Base-by-base conservation (phyloP, 2,329 filamentous ascomycete species). In the Colletotrichum limetticola region DNA sequence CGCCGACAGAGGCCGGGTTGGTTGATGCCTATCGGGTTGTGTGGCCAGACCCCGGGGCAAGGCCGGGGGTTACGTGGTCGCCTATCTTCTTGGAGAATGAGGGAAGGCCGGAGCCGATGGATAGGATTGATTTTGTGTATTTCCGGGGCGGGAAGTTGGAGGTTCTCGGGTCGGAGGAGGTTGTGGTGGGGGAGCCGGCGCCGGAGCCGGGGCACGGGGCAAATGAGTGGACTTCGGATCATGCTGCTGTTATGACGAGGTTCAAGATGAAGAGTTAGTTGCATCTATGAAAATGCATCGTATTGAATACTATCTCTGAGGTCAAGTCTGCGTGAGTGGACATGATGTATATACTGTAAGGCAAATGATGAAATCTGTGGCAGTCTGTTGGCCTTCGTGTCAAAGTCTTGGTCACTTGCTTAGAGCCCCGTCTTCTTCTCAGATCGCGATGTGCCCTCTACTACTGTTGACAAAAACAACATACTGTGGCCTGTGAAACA, bases 101-200 rank as follows among this genome's bases (percentile, higher is more conserved):
- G 16, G 74, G 77, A 0, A 73, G 78, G 1, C 60, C 77, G 0
- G 84, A 85, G 77, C 84, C 84, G 0, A 76, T 81, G 59, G 84
- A 85, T 67, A 74, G 84, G 16, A 85, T 86, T 46, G 84, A 85
- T 74, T 85, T 85, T 66, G 79, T 85, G 26, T 84, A 84, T 46
- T 79, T 84, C 76, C 82, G 82, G 70, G 83, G 83, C 1, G 61
- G 67, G 1, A 28, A 32, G 19, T 71, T 85, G 4, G 77, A 76
- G 37, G 78, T 82, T 0, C 37, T 80, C 0, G 76, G 76, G n/a
- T 83, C 83, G 0, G 72, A 78, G 7, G 75, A 75, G 0, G 26
- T 81, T 0, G 76, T 85, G 1, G 78, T 81, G 0, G 84, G 84
- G 2, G 75, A 78, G 1, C 83, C 83, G 0, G 78, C 75, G 62